Percentiles rank a stretch among this genome's conserved stretches.
Evolutionary conservation across 371 early-diverging fungal species (phyloP).

Genomic region (Mucor racemosus): DNA sequence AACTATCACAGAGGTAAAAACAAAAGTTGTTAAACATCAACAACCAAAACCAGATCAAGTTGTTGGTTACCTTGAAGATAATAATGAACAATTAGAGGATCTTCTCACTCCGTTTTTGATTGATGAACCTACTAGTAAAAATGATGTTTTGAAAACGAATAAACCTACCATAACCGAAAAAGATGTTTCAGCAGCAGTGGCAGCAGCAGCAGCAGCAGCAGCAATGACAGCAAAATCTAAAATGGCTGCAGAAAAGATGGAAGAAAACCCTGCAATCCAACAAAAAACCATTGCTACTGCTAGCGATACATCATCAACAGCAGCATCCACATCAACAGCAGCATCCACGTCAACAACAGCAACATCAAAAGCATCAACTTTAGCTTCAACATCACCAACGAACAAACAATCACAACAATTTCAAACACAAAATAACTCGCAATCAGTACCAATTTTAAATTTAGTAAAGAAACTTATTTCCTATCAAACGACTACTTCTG

Average conservation of each 20-base stretch:
- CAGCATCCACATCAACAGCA: not conserved
- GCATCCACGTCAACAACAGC: not conserved
- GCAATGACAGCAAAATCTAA: not conserved
- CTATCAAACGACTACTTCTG: not conserved
- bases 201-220: not conserved
- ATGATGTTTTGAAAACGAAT: not conserved
- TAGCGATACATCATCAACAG: not conserved
- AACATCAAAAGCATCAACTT: not conserved
- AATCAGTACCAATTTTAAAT: not conserved
- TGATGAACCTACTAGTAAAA: not conserved
- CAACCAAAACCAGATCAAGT: conserved; percentile 1
- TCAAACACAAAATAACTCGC: not conserved
- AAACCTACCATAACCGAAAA: not conserved
- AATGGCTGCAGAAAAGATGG: not conserved
- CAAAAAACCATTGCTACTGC: not conserved
- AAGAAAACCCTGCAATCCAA: not conserved
- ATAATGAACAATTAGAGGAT: not conserved
- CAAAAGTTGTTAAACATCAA: not conserved
- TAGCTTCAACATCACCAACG: not conserved
- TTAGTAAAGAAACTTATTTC: conserved; percentile 12
- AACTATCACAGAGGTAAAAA: not conserved
- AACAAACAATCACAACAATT: not conserved
- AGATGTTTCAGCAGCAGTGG: not conserved
- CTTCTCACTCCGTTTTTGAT: not conserved
- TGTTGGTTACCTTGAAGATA: not conserved